Evolutionary conservation across 2,329 filamentous ascomycete genomes (phyloP).

Genomic region (Berkeleyomyces basicola): DNA sequence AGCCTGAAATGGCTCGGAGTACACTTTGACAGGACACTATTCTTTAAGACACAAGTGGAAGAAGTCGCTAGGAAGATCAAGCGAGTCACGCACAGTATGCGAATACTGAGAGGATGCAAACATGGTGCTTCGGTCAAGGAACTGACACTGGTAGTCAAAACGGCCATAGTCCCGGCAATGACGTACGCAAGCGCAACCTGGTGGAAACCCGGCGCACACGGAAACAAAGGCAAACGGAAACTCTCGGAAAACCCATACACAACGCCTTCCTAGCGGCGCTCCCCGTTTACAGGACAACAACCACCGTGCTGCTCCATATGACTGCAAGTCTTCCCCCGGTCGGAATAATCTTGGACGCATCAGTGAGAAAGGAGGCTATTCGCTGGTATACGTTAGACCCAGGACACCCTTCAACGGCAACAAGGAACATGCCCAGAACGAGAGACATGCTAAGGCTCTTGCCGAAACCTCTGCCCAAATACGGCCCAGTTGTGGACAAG

Average conservation of each 20-base stretch:
- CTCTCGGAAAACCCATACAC: not conserved
- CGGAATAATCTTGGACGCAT: no score
- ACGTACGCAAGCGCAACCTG: not conserved
- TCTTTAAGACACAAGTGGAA: not conserved
- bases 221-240: not conserved
- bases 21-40: not conserved
- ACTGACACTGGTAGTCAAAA: not conserved
- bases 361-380: no score
- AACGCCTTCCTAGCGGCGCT: not conserved
- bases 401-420: not conserved
- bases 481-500: no score
- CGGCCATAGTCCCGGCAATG: not conserved
- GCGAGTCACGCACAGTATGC: not conserved
- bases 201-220: not conserved
- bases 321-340: no score
- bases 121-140: not conserved
- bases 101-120: not conserved
- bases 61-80: no score
- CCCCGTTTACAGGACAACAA: not conserved
- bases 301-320: no score
- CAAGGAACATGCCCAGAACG: not conserved
- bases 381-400: no score
- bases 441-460: no score
- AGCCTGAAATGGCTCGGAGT: not conserved
- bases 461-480: no score